Evolutionary conservation across 176 grass and related monocot species (phyloP).

Genomic region (Lolium perenne): DNA sequence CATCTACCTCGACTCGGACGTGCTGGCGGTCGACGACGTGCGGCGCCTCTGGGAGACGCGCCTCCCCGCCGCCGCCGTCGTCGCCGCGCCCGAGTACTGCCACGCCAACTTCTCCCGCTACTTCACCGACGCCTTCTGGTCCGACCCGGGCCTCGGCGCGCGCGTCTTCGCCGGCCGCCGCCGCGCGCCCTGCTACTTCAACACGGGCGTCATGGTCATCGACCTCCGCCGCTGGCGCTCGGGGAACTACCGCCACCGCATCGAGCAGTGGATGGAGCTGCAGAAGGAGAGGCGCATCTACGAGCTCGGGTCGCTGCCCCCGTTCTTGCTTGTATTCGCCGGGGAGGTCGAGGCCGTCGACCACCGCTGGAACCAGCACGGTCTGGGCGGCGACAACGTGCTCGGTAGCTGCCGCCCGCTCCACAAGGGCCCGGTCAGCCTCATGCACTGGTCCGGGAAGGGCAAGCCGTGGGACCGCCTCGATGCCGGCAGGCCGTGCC

Average conservation of each 20-base stretch:
- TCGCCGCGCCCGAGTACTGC: constrained; percentile 75
- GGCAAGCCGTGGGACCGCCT: constrained; percentile 90
- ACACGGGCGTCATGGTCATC: constrained; percentile 78
- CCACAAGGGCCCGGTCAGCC: constrained; percentile 80
- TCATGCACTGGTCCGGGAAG: constrained; percentile 95
- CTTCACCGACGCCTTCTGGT: constrained; percentile 75
- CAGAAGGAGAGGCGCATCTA: constrained; percentile 84
- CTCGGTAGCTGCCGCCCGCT: constrained; percentile 79
- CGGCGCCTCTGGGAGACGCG: constrained; percentile 64
- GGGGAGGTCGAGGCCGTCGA: constrained; percentile 87
- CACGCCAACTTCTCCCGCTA: constrained; percentile 73
- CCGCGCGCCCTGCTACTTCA: constrained; percentile 71
- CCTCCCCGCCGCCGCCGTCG: constrained; percentile 57
- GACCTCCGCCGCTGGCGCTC: constrained; percentile 74
- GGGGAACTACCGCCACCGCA: constrained; percentile 68
- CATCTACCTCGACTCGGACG: constrained; percentile 82
- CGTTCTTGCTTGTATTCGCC: constrained; percentile 85
- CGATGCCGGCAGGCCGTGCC: constrained; percentile 72
- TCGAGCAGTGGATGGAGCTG: constrained; percentile 82
- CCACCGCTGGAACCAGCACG: constrained; percentile 96
- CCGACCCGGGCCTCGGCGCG: constrained; percentile 50
- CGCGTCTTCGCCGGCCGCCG: constrained; percentile 49
- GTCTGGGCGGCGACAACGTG: constrained; percentile 90
- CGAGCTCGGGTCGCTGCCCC: constrained; percentile 82
- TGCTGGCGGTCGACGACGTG: constrained; percentile 73